Evolutionary conservation across 1,284 basidiomycete genomes (phyloP).

Genomic region (Laetiporus sulphureus): DNA sequence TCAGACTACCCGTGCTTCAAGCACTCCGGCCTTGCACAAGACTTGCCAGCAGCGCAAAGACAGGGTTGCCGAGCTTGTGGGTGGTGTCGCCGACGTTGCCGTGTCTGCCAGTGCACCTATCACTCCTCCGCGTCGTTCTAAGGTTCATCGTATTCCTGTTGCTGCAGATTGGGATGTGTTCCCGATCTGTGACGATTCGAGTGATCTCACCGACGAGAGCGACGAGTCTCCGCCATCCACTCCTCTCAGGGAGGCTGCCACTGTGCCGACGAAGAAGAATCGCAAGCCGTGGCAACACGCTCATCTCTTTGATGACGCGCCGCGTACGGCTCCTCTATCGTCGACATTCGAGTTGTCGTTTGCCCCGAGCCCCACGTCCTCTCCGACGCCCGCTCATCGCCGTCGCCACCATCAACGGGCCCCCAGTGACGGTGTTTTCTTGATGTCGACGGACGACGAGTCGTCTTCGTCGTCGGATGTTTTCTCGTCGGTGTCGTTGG

Average conservation of each 20-base stretch:
- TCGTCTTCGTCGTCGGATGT: conserved; percentile 35
- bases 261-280: conserved; percentile 18
- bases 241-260: conserved; percentile 26
- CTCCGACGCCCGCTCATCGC: conserved; percentile 30
- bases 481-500: conserved; percentile 26
- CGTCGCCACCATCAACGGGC: conserved; percentile 44
- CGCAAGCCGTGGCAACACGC: conserved; percentile 27
- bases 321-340: conserved; percentile 44
- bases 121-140: conserved; percentile 11
- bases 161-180: conserved; percentile 31
- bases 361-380: conserved; percentile 25
- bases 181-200: conserved; percentile 64
- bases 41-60: conserved; percentile 35
- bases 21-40: conserved; percentile 33
- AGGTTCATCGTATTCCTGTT: conserved; percentile 14
- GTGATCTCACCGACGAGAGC: conserved; percentile 35
- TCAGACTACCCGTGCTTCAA: conserved; percentile 26
- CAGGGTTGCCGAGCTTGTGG: conserved; percentile 15
- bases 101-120: background rate
- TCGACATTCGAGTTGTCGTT: conserved; percentile 35
- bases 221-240: conserved; percentile 27
- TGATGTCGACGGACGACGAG: conserved; percentile 65
- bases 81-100: conserved; percentile 4
- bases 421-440: conserved; percentile 62
- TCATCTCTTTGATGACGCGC: conserved; percentile 31